Evolutionary conservation across 768 basidiomycete genomes (phyloP), one percentile per base, ranked within the genome.

Genomic region (Lactifluus volemus): DNA sequence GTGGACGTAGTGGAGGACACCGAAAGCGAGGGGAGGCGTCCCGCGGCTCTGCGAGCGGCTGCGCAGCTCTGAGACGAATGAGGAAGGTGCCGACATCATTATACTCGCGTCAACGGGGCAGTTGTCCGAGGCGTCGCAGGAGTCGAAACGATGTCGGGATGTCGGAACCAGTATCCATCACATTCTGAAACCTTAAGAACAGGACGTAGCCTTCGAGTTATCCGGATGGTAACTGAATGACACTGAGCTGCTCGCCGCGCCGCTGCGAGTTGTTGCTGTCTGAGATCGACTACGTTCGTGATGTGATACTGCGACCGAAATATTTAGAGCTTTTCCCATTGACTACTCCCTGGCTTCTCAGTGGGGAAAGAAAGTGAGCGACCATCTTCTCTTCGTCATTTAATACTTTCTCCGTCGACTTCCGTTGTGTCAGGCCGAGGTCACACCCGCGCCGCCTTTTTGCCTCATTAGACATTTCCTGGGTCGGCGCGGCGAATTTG

Each of bases 1-100:
- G 47, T 67, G 17, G 61, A 66, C 50, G 49, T 60, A n/a, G 42
- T 49, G 55, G 60, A 62, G 8, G 53, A 64, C 8, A 62, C 53
- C 11, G 63, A 54, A 11, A 58, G 65, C 12, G 58, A 61, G 61
- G 12, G 62, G 65, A 21, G 66, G 61, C 21, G 61, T 63, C 15
- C 19, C 42, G 6, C 48, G 55, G 42, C 41, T 60, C 34, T 53
- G 25, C 25, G 25, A 25, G 25, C 25, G 25, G 25, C 25, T 25
- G 25, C 25, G 25, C 25, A 25, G 2, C 25, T 25, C 25, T 25
- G 25, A 25, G 25, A 25, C 25, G 25, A 25, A 25, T 25, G 25
- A 25, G 25, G 25, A 25, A 25, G 38, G 34, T 53, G 48, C 29
- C 30, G 29, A 14, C 42, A 7, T 30, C 34, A 30, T 5, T 1